phyloP scores from a whole-genome alignment of 345 rosid species.

The Odontarrhena argentea region DNA sequence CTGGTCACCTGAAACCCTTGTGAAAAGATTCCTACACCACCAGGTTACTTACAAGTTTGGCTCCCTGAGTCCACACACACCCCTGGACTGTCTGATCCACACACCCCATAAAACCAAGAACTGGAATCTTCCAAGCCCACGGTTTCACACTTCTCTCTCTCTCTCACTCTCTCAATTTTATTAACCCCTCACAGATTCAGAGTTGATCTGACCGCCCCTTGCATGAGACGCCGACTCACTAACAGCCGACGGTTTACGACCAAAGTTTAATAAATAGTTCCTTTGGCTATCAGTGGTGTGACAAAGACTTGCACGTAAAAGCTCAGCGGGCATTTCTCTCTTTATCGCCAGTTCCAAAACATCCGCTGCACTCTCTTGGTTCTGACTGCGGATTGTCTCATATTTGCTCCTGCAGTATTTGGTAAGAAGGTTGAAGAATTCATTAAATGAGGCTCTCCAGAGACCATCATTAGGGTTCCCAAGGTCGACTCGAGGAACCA shows the following conservation, averaged over 20 bases:
- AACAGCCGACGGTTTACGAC: conserved; percentile 59
- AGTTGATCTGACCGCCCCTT: conserved; percentile 56
- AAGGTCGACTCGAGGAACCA: conserved; percentile 51
- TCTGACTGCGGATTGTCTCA: conserved; percentile 64
- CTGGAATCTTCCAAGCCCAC: conserved; percentile 10
- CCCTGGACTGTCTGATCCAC: conserved; percentile 25
- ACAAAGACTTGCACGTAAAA: conserved; percentile 87
- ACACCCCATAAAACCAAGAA: neutral
- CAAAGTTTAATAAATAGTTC: conserved; percentile 73
- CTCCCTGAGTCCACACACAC: conserved; percentile 38
- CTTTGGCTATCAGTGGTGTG: conserved; percentile 84
- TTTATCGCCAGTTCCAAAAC: conserved; percentile 67
- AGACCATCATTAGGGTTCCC: conserved; percentile 63
- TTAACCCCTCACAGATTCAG: conserved; percentile 78
- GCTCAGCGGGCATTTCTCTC: conserved; percentile 95
- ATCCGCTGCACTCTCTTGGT: conserved; percentile 52
- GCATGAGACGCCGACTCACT: conserved; percentile 52
- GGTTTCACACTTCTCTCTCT: conserved; percentile 9
- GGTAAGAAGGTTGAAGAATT: conserved; percentile 87
- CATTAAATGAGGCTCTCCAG: conserved; percentile 96
- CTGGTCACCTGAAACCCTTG: conserved; percentile 37
- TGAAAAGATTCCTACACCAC: conserved; percentile 41
- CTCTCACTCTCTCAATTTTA: neutral
- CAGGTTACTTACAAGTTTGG: conserved; percentile 43
- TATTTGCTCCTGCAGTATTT: conserved; percentile 93